Evolutionary conservation across 441 rosid species (phyloP), one percentile per base, ranked within the genome.

Genomic region (Bocquillonia castaneifolia): DNA sequence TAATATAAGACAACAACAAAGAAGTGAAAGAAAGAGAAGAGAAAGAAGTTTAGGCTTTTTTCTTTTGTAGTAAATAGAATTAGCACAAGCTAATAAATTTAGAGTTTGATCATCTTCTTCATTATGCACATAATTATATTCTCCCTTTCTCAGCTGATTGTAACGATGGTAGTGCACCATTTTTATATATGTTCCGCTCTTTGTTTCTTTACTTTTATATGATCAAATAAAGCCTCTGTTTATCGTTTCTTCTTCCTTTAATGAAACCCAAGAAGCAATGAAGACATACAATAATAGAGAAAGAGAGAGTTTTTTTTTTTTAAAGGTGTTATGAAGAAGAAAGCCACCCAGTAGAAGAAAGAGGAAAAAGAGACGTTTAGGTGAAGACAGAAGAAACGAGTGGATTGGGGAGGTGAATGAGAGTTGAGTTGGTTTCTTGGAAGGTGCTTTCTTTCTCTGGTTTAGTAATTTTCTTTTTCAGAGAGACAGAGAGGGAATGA

Each of bases 1-100:
- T 72, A 88, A 60, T 28, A 92, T 65, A 70, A 92, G 78, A 75
- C 75, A 69, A 76, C 83, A 90, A 63, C 86, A 88, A 53, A 92
- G 78, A 44, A 90, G 47, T 18, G 88, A 83, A 55, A 92, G 83
- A n/a, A 88, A 58, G 59, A 92, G 77, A 37, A 88, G 67, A 69
- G 74, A 77, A 2, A 82, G 70, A 77, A 90, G 85, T 76, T 83
- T 88, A 20, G 86, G 89, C 76, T 82, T 86, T 73, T 77, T 77
- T 67, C 81, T 81, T 77, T 76, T 88, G 80, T 63, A 79, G 64
- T 31, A 71, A 63, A 67, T 73, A 13, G 74, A 55, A 70, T 44
- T 76, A 10, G 77, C 66, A 64, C 78, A 81, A 48, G 76, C 78
- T 1, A 67, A 51, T 1, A 67, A 51, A 66, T 67, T 53, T 44